Base-by-base conservation (phyloP, 345 rosid species). In the Syzygium grande region DNA sequence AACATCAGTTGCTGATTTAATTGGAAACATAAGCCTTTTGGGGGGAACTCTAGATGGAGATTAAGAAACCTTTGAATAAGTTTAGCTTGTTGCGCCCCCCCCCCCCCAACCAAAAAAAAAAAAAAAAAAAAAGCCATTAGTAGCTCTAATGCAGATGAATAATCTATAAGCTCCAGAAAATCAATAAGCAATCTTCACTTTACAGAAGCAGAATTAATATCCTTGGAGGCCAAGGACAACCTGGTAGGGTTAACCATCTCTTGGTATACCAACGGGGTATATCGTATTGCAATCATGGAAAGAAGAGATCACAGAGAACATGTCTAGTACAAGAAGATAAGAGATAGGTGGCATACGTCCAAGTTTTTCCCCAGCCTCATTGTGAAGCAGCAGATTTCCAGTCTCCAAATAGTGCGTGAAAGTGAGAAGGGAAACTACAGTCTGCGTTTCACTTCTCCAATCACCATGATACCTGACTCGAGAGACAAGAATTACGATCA, bases 331-430 rank as follows among this genome's bases (percentile, higher is more conserved):
- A 85, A 78, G 10, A 65, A 14, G 41, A 68, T 10, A 9, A 49
- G 23, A 85, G 55, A 88, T n/a, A 1, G 34, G 68, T 41, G 86
- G 89, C 98, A 93, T 95, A 96, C 99, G 91, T 41, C 97, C 99
- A 88, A 98, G 99, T 88, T 89, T 93, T 89, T 93, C 94, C 90
- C 92, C 94, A 88, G 96, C 94, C 90, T 96, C 96, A 1, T 93
- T 85, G 87, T 96, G 98, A 92, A 92, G 85, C 65, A 96, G 97
- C 85, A 98, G 95, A 88, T 87, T 90, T 85, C 97, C 99, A 14
- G 96, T 94, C 92, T 96, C 98, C 79, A 98, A 92, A 99, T 99
- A 96, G 87, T 98, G 97, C 94, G 97, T 92, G 86, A 98, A 96
- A 84, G 96, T 94, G 89, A 98, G 96, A 91, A 92, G 92, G 7